Evolutionary conservation across 306 rosid species (phyloP).

Genomic region (Lablab purpureus): DNA sequence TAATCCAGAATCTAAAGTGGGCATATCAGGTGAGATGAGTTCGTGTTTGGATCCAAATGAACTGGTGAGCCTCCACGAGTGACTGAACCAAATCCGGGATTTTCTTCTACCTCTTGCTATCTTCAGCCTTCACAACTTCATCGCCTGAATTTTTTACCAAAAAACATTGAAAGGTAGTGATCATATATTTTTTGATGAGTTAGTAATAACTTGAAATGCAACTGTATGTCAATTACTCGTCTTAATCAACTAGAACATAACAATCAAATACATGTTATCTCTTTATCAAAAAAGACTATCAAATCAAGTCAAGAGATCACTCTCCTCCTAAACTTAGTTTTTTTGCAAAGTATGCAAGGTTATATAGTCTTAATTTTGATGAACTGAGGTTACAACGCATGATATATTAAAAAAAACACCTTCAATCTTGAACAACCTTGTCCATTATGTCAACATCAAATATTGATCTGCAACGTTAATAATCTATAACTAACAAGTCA

Average conservation of each 20-base stretch:
- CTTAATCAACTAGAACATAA: not conserved
- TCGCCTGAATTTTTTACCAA: slow-evolving; percentile 56
- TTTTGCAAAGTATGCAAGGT: not conserved
- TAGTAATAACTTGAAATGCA: slow-evolving; percentile 28
- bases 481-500: not conserved
- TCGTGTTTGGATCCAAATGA: slow-evolving; percentile 26
- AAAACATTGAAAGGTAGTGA: slow-evolving; percentile 29
- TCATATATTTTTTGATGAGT: not conserved
- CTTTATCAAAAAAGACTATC: not conserved
- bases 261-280: not conserved
- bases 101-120: slow-evolving; percentile 18
- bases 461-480: not conserved
- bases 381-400: not conserved
- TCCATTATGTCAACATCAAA: not conserved
- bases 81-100: slow-evolving; percentile 3
- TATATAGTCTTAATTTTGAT: not conserved
- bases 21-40: slow-evolving; percentile 25
- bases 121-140: slow-evolving; percentile 52
- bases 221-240: slow-evolving; percentile 1
- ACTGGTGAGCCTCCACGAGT: not conserved
- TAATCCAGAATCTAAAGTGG: slow-evolving; percentile 13
- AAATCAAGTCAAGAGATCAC: not conserved
- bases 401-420: not conserved
- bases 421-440: not conserved
- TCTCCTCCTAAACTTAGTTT: not conserved